Evolutionary conservation across 2,329 filamentous ascomycete species (phyloP).

Genomic region (Hypoxylon sp.): DNA sequence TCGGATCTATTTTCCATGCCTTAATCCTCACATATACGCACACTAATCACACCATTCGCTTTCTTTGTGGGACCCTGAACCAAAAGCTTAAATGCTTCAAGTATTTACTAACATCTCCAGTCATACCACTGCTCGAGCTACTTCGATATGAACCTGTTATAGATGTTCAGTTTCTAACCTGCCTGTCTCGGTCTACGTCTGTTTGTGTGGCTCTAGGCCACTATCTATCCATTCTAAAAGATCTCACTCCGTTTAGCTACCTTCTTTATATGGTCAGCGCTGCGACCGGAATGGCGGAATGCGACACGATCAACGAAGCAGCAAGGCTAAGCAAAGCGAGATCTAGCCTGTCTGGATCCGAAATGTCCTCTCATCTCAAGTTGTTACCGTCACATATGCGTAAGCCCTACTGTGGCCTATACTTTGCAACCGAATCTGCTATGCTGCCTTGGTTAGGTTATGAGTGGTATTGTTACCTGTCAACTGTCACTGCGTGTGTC

Average conservation of each 20-base stretch:
- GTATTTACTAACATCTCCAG: conserved; percentile 16
- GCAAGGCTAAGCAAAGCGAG: conserved; percentile 40
- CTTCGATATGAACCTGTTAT: background rate
- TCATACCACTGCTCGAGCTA: conserved; percentile 6
- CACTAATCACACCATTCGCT: conserved; percentile 14
- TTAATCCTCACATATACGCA: conserved; percentile 5
- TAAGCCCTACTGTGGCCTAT: conserved; percentile 19
- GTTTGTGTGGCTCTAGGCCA: conserved; percentile 15
- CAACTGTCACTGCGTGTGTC: conserved; percentile 19
- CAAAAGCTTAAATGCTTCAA: conserved; percentile 19
- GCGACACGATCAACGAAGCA: conserved; percentile 43
- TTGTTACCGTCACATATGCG: conserved; percentile 23
- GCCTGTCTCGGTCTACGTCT: conserved; percentile 34
- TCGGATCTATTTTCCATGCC: conserved; percentile 34
- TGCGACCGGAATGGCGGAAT: conserved; percentile 49
- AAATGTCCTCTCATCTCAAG: conserved; percentile 26
- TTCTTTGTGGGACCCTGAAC: conserved; percentile 25
- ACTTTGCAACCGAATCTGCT: conserved; percentile 6
- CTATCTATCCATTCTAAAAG: conserved; percentile 20
- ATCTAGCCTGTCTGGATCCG: conserved; percentile 36
- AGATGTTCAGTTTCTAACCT: conserved; percentile 20
- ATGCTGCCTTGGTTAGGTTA: conserved; percentile 7
- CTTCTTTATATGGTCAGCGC: conserved; percentile 49
- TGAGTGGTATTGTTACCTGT: conserved; percentile 25
- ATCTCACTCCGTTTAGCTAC: conserved; percentile 38